Evolutionary conservation across 2,329 filamentous ascomycete species (phyloP).

Genomic region (Diaporthe amygdali): DNA sequence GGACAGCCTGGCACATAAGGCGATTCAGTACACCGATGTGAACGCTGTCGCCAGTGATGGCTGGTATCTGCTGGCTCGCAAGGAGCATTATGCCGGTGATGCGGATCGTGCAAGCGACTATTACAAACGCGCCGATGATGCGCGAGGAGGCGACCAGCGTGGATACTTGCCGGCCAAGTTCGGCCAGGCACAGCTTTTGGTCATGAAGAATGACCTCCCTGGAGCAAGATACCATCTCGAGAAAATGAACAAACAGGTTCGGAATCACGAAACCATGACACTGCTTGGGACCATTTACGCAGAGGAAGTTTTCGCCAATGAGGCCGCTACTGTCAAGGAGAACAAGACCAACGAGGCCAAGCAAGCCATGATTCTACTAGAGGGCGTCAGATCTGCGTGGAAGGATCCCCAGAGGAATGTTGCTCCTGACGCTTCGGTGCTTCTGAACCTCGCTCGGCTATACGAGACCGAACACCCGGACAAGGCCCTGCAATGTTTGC

Average conservation of each 20-base stretch:
- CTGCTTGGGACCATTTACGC: constrained; percentile 90
- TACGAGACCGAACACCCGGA: constrained; percentile 88
- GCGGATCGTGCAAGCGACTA: constrained; percentile 78
- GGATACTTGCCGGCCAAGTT: constrained; percentile 96
- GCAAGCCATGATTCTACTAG: constrained; percentile 85
- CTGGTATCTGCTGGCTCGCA: constrained; percentile 92
- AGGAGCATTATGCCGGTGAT: constrained; percentile 85
- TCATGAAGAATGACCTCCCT: constrained; percentile 82
- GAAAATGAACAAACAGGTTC: constrained; percentile 83
- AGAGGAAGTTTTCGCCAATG: constrained; percentile 87
- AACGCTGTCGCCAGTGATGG: constrained; percentile 97
- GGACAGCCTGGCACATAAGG: constrained; percentile 86
- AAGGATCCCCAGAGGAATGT: constrained; percentile 90
- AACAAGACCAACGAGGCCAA: constrained; percentile 86
- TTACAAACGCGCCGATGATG: constrained; percentile 89
- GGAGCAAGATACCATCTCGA: constrained; percentile 93
- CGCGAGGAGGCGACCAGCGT: constrained; percentile 86
- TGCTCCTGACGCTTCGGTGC: constrained; percentile 80
- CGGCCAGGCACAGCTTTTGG: constrained; percentile 86
- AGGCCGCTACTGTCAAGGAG: constrained; percentile 75
- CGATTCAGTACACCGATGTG: constrained; percentile 94
- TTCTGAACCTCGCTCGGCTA: constrained; percentile 88
- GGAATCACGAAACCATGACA: constrained; percentile 87
- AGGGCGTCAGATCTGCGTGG: constrained; percentile 84
- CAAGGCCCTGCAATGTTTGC: constrained; percentile 88